Conservation (phyloP, 495 filamentous ascomycete species). For the Lophium mytilinum region DNA sequence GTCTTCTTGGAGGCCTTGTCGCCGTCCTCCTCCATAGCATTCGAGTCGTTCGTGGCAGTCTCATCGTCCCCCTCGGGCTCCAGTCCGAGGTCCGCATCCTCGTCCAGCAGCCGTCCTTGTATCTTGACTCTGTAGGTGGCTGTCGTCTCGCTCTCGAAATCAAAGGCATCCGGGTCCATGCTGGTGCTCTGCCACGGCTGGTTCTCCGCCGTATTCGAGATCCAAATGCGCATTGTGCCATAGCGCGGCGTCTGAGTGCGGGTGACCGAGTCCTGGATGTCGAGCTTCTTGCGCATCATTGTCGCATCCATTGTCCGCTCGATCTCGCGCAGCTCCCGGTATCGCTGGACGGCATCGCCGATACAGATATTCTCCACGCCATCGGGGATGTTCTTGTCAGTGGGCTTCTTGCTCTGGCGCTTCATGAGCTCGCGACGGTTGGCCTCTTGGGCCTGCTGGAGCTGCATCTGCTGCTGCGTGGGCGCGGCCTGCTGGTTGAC, state of each 20-base stretch:
- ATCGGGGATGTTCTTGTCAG: slow-evolving; percentile 89
- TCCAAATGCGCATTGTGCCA: slow-evolving; percentile 85
- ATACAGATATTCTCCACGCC: slow-evolving; percentile 72
- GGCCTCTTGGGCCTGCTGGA: slow-evolving; percentile 47
- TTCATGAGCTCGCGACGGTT: slow-evolving; percentile 59
- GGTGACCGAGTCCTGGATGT: slow-evolving; percentile 77
- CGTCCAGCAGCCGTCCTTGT: slow-evolving; percentile 69
- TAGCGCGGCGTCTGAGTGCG: slow-evolving; percentile 65
- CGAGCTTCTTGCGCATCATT: slow-evolving; percentile 89
- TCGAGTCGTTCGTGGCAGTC: slow-evolving; percentile 44
- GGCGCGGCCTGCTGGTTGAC: slow-evolving; percentile 9
- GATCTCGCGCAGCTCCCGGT: slow-evolving; percentile 72
- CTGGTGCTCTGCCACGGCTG: slow-evolving; percentile 80
- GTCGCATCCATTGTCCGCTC: slow-evolving; percentile 86
- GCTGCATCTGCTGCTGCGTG: slow-evolving; percentile 22
- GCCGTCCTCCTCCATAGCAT: slow-evolving; percentile 57
- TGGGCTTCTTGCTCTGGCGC: slow-evolving; percentile 75
- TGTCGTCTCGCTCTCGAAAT: slow-evolving; percentile 60
- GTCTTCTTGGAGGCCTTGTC: slow-evolving; percentile 34
- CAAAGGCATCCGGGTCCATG: slow-evolving; percentile 60
- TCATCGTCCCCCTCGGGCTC: slow-evolving; percentile 46
- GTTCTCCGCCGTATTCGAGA: slow-evolving; percentile 89
- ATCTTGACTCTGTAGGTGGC: slow-evolving; percentile 85
- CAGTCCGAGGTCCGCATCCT: slow-evolving; percentile 44
- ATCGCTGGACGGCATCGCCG: slow-evolving; percentile 73